Conservation (phyloP, 192 early-diverging fungal genomes). For the Neocallimastix lanati region DNA sequence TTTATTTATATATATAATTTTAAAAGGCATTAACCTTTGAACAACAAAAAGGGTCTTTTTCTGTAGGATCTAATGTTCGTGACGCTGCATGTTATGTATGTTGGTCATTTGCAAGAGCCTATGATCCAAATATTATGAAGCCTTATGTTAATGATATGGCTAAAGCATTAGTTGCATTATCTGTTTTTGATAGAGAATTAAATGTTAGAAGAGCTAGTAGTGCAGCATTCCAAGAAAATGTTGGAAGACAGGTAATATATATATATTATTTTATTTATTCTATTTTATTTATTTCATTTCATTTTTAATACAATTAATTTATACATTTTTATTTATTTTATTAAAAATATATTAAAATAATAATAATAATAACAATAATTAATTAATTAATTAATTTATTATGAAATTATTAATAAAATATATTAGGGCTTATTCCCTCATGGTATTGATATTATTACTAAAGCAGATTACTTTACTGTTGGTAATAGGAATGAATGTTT, state of each 20-base stretch:
- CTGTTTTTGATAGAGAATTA: constrained; percentile 81
- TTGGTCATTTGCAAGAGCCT: constrained; percentile 92
- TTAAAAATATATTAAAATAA: too few relatives aligned
- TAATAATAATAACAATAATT: too few relatives aligned
- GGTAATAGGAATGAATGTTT: constrained; percentile 65
- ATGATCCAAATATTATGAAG: constrained; percentile 48
- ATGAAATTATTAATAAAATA: too few relatives aligned
- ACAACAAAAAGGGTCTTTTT: constrained; percentile 67
- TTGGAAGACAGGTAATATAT: constrained; percentile 48
- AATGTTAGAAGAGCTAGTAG: constrained; percentile 80
- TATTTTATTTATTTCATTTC: too few relatives aligned
- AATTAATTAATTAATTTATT: too few relatives aligned
- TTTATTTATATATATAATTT: background rate
- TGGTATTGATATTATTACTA: constrained; percentile 78
- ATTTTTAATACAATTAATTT: too few relatives aligned
- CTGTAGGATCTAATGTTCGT: constrained; percentile 81
- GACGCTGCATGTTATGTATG: constrained; percentile 93
- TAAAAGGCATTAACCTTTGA: constrained; percentile 66
- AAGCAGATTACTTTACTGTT: constrained; percentile 81
- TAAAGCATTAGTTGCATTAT: constrained; percentile 54
- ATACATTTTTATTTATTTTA: too few relatives aligned
- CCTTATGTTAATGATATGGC: constrained; percentile 48
- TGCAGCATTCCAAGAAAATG: constrained; percentile 96
- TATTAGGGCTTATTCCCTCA: constrained; percentile 66
- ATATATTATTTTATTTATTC: too few relatives aligned